phyloP scores from a whole-genome alignment of 2,329 filamentous ascomycete species.

The Beauveria australis region DNA sequence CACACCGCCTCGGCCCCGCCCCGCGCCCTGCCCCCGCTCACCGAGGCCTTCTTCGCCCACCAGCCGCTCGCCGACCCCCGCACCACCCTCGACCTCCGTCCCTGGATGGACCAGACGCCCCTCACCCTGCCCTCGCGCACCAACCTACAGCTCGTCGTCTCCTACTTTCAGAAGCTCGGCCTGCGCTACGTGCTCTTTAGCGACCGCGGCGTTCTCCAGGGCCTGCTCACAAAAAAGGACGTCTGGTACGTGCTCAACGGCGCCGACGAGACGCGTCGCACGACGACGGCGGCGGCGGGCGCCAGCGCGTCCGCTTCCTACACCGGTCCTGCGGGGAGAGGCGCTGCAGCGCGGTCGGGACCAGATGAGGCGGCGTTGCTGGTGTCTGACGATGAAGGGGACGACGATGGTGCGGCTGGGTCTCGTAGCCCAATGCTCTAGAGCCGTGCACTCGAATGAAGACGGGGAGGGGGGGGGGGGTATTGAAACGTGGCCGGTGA shows the following conservation, averaged over 20 bases:
- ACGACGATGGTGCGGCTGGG: constrained; percentile 13
- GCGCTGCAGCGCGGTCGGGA: constrained; percentile 26
- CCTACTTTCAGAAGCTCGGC: constrained; percentile 91
- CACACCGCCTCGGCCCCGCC: constrained; percentile 43
- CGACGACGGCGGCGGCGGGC: constrained; percentile 22
- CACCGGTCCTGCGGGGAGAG: constrained; percentile 16
- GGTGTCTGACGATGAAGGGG: constrained; percentile 26
- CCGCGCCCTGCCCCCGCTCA: constrained; percentile 56
- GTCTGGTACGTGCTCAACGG: constrained; percentile 89
- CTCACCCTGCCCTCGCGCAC: constrained; percentile 75
- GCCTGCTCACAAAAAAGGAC: constrained; percentile 93
- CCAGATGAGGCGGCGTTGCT: constrained; percentile 37
- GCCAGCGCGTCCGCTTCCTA: constrained; percentile 19
- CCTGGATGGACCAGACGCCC: constrained; percentile 99
- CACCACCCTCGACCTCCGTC: constrained; percentile 75
- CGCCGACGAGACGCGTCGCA: constrained; percentile 52
- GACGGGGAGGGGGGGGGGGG: neutral
- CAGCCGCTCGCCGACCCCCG: constrained; percentile 72
- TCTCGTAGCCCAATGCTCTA: constrained; percentile 7
- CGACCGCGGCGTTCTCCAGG: constrained; percentile 72
- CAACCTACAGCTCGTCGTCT: constrained; percentile 74
- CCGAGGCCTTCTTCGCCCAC: constrained; percentile 78
- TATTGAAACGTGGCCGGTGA: neutral
- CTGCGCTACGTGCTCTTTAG: constrained; percentile 83
- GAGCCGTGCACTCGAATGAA: neutral